phyloP scores from a whole-genome alignment of 208 protist genomes.

The Wallacemonas collosoma region DNA sequence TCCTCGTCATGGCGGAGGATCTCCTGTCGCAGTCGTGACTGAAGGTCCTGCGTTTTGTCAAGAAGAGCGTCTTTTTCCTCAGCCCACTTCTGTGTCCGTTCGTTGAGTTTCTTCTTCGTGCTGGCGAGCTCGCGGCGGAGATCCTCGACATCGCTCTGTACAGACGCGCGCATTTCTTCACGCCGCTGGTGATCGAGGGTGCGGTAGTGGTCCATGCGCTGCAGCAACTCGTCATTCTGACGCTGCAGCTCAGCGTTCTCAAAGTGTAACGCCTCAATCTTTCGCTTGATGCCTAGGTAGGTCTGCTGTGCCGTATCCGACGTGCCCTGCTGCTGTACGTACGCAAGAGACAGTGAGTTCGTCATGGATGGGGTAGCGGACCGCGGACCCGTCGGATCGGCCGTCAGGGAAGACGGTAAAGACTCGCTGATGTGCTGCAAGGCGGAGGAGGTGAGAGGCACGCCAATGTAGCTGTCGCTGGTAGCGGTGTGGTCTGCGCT shows the following conservation, averaged over 20 bases:
- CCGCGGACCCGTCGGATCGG: background rate
- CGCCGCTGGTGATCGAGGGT: constrained; percentile 37
- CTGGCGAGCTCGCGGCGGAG: constrained; percentile 34
- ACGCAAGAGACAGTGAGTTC: constrained; percentile 12
- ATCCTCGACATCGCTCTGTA: constrained; percentile 51
- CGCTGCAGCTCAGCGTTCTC: constrained; percentile 71
- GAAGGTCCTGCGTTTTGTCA: constrained; percentile 56
- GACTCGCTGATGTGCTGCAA: constrained; percentile 36
- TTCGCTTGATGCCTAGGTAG: constrained; percentile 82
- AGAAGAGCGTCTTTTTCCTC: constrained; percentile 60
- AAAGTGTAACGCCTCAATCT: constrained; percentile 75
- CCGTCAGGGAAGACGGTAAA: constrained; percentile 7
- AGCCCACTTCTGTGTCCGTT: constrained; percentile 36
- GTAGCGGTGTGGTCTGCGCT: constrained; percentile 17
- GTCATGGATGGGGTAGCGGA: constrained; percentile 25
- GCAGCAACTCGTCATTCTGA: constrained; percentile 70
- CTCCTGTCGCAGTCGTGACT: constrained; percentile 54
- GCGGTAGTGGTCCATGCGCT: constrained; percentile 40
- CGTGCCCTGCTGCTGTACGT: constrained; percentile 24
- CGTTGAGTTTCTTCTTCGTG: constrained; percentile 33
- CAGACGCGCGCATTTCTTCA: constrained; percentile 26
- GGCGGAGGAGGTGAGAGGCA: constrained; percentile 37
- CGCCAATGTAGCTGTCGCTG: constrained; percentile 19
- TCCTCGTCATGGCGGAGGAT: constrained; percentile 56
- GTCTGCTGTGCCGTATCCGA: constrained; percentile 51